phyloP scores from a whole-genome alignment of 2,329 filamentous ascomycete species.

The Lecanicillium sp. region DNA sequence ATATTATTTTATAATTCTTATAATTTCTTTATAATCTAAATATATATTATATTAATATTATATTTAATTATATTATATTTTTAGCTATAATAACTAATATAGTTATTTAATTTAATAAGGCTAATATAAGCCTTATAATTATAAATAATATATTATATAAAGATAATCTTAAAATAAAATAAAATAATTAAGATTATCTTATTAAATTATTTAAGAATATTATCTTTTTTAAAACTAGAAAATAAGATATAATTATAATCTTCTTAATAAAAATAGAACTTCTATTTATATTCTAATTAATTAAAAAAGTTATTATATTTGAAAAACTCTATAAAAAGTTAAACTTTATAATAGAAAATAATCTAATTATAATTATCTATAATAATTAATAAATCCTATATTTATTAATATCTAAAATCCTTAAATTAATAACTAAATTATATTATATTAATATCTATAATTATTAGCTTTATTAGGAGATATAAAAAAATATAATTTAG shows the following conservation, averaged over 20 bases:
- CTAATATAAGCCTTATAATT: too few relatives aligned
- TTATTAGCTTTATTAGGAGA: too few relatives aligned
- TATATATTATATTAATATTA: not conserved
- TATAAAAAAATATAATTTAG: too few relatives aligned
- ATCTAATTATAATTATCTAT: not conserved
- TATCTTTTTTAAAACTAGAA: not conserved
- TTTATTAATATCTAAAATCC: conserved; percentile 1
- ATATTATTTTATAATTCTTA: too few relatives aligned
- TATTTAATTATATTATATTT: not conserved
- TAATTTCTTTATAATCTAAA: not conserved
- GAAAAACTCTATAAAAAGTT: not conserved
- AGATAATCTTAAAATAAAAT: not conserved
- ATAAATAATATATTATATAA: not conserved
- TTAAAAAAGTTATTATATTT: not conserved
- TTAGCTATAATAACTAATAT: not conserved
- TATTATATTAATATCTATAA: not conserved
- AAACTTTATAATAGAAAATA: too few relatives aligned
- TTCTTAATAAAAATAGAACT: not conserved
- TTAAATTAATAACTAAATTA: not conserved
- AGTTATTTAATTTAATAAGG: not conserved
- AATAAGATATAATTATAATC: conserved; percentile 2
- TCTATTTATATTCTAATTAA: not conserved
- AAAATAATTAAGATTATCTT: not conserved
- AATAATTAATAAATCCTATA: conserved; percentile 1
- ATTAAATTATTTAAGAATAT: not conserved